Evolutionary conservation across 176 grass and related monocot genomes (phyloP).

Genomic region (Coix lacrymajobi): DNA sequence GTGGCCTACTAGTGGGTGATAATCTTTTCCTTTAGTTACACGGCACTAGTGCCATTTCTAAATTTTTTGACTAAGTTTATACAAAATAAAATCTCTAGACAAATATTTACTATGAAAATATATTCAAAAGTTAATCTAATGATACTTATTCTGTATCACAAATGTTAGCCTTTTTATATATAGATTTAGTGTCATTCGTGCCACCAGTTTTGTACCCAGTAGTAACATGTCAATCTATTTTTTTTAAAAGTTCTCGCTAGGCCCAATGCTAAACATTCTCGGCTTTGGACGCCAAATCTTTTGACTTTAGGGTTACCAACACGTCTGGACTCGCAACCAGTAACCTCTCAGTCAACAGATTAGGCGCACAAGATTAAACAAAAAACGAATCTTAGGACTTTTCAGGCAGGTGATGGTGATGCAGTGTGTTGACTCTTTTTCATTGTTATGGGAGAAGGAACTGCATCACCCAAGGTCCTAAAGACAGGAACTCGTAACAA

Average conservation of each 20-base stretch:
- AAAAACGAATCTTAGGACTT: neutral
- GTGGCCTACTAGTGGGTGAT: neutral
- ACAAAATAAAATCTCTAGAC: neutral
- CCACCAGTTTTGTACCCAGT: neutral
- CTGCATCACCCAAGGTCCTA: neutral
- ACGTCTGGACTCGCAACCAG: neutral
- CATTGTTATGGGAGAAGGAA: neutral
- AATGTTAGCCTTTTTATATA: neutral
- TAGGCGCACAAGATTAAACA: neutral
- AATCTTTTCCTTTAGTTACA: neutral
- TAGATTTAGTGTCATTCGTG: neutral
- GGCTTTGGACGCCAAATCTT: constrained; percentile 1
- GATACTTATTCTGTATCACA: neutral
- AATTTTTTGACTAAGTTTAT: neutral
- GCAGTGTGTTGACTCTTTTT: constrained; percentile 5
- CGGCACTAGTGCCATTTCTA: too few species aligned
- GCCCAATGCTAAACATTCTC: neutral
- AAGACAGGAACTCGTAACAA: neutral
- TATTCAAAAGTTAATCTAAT: neutral
- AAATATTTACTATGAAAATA: neutral
- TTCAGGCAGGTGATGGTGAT: neutral
- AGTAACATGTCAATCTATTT: neutral
- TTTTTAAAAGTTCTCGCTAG: neutral
- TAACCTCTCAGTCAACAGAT: neutral
- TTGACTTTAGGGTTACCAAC: neutral